Evolutionary conservation across 257 asterid species (phyloP).

Genomic region (Marsdenia floribunda): DNA sequence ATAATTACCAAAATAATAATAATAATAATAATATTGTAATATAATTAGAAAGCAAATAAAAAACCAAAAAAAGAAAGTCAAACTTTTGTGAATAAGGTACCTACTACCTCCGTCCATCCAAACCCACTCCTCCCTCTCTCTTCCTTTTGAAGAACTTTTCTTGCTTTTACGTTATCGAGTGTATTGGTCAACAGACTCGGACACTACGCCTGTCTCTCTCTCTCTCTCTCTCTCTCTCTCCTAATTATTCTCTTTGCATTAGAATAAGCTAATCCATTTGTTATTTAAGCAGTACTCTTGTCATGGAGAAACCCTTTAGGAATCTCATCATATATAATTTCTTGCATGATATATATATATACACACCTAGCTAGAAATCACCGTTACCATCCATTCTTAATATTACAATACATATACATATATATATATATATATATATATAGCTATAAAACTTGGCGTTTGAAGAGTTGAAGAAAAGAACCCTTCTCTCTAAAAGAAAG

Average conservation of each 20-base stretch:
- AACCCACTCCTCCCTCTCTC: not conserved
- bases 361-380: too few species aligned
- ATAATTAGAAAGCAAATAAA: not conserved
- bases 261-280: not conserved
- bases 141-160: too few species aligned
- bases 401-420: too few species aligned
- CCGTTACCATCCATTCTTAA: not conserved
- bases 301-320: not conserved
- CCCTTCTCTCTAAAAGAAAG: too few species aligned
- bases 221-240: not conserved
- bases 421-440: too few species aligned
- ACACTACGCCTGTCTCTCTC: not conserved
- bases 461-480: too few species aligned
- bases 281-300: not conserved
- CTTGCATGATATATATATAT: not conserved
- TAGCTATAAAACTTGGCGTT: too few species aligned
- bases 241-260: not conserved
- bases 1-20: too few species aligned
- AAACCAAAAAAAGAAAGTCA: not conserved
- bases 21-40: too few species aligned
- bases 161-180: not conserved
- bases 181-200: not conserved
- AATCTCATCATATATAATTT: not conserved
- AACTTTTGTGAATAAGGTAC: not conserved
- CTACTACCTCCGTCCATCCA: not conserved